Evolutionary conservation across 2,329 filamentous ascomycete species (phyloP), one percentile per base, ranked within the genome.

Genomic region (Calonectria multiphialidica): DNA sequence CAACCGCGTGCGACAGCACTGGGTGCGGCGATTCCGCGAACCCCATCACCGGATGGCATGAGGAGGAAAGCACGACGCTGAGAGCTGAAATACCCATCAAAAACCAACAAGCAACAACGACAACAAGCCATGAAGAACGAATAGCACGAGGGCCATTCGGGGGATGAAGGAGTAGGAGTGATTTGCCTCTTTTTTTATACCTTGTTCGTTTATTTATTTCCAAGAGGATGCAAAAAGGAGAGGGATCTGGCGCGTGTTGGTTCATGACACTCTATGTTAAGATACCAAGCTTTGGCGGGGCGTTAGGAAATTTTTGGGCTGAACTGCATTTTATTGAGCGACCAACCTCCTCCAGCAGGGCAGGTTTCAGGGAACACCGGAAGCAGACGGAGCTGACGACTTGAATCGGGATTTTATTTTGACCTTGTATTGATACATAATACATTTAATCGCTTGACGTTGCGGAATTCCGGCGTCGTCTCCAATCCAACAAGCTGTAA

Each of bases 1-100:
- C 0, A 81, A 84, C 2, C 79, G 81, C 13, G 80, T 91, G 72
- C 84, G 89, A 59, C 84, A 86, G 72, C 89, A 91, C 76, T 91
- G 90, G 90, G 87, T 91, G 2, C 87, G 85, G 76, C 82, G 87
- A 67, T 81, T 90, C 67, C 81, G 88, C 30, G 89, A 90, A 74
- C 35, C 68, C 7, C 70, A 72, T 10, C 65, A 75, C 47, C 67
- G 66, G 37, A 30, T 59, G 49, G 33, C 35, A n/a, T 53, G 37
- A 66, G 37, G 21, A 21, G 55, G 21, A n/a, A 9, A 30, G 21
- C n/a, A 50, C 1, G 28, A 21, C 28, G 45, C 16, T 13, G 35
- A 55, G 45, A 55, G 28, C 33, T 44, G 40, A 62, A 42, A 15
- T 7, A 18, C 13, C 40, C 40, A 7, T 18, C 53, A 37, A 42